Conservation (phyloP, 306 rosid genomes). For the Boehmeria nivea region DNA sequence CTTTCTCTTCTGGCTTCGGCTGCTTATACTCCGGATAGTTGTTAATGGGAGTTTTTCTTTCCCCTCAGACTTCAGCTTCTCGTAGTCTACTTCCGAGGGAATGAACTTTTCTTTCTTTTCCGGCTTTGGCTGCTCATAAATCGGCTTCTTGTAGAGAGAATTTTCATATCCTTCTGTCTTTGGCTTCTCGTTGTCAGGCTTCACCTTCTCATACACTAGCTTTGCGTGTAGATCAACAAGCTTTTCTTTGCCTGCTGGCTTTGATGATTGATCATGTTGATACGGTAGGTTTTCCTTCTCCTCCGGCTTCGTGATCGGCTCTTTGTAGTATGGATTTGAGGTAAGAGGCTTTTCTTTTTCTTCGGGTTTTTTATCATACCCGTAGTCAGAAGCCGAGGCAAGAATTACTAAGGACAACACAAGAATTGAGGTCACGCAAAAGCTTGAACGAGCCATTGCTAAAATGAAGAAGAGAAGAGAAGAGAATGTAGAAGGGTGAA, state of each 20-base stretch:
- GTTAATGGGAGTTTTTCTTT: not conserved
- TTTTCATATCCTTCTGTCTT: not conserved
- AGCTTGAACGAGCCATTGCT: constrained; percentile 1
- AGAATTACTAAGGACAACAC: constrained; percentile 25
- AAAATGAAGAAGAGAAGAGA: not conserved
- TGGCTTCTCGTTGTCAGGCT: not conserved
- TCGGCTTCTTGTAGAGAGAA: not conserved
- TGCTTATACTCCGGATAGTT: not conserved
- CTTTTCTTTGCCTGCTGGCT: too few species aligned
- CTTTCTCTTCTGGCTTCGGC: constrained; percentile 4
- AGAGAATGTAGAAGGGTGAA: not conserved
- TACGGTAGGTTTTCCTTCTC: not conserved
- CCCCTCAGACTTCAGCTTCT: not conserved
- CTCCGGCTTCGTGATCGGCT: not conserved
- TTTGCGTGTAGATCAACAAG: not conserved
- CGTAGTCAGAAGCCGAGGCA: constrained; percentile 38
- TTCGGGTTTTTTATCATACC: constrained; percentile 1
- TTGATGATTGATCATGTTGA: too few species aligned
- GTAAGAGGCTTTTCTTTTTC: not conserved
- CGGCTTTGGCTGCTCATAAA: not conserved
- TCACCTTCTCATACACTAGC: constrained; percentile 9
- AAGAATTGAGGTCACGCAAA: constrained; percentile 19
- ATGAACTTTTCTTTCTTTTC: not conserved
- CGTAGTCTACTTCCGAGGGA: too few species aligned
- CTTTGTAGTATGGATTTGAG: not conserved